These are phyloP conservation scores for Paecilomyces variotii DNA, from an alignment of 2,329 filamentous ascomycete species.

Conservation along the genomic window DNA sequence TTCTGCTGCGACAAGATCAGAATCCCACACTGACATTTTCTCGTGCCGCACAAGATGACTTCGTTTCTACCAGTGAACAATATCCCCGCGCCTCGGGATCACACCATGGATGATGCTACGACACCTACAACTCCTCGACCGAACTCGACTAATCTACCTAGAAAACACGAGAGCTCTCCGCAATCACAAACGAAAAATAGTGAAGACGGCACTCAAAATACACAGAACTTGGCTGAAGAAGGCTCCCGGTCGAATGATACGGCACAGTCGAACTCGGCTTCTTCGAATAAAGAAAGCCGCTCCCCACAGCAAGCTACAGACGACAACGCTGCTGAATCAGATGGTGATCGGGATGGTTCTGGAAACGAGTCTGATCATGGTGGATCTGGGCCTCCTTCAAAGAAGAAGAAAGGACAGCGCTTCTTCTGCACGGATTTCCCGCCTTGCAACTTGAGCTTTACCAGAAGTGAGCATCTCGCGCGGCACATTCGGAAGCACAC, in stretches of 20 bases:
- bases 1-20: not conserved
- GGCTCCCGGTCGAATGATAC: constrained; percentile 35
- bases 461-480: constrained; percentile 87
- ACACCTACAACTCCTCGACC: constrained; percentile 50
- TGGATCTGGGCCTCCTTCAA: constrained; percentile 60
- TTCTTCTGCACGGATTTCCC: constrained; percentile 97
- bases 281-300: constrained; percentile 49
- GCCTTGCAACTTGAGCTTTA: constrained; percentile 90
- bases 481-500: constrained; percentile 98
- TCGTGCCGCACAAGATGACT: constrained; percentile 41
- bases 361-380: constrained; percentile 58
- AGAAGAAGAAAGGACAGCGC: constrained; percentile 93
- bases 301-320: constrained; percentile 51
- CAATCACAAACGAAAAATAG: constrained; percentile 5
- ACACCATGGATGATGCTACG: constrained; percentile 43
- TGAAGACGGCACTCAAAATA: constrained; percentile 38
- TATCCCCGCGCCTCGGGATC: constrained; percentile 39
- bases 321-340: constrained; percentile 60
- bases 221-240: constrained; percentile 36
- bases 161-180: constrained; percentile 18
- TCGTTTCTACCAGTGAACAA: constrained; percentile 56
- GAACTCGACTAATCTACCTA: constrained; percentile 32
- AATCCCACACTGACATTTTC: constrained; percentile 5
- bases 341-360: constrained; percentile 57
- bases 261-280: constrained; percentile 36